Percentiles rank a stretch among this genome's conserved stretches.
Evolutionary conservation across 176 grass and related monocot species (phyloP).

Genomic region (Carex kokanica): DNA sequence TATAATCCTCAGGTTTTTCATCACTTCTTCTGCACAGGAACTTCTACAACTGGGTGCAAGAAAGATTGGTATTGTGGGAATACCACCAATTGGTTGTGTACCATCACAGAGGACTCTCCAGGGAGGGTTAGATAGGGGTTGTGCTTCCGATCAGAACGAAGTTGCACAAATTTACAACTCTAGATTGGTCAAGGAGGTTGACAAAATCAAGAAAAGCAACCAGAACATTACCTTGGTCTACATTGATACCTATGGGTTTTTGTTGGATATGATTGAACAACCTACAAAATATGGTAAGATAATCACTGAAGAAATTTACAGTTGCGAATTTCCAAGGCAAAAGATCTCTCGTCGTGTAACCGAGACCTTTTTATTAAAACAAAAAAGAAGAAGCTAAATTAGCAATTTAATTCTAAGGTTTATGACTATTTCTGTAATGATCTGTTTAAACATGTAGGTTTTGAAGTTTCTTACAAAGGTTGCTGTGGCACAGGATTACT

Average conservation of each 20-base stretch:
- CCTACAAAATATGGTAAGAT: conserved; percentile 39
- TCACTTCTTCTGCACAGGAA: conserved; percentile 13
- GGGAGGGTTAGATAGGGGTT: conserved; percentile 26
- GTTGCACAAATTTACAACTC: conserved; percentile 48
- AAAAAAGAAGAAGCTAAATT: not conserved
- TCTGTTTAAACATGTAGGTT: conserved; percentile 21
- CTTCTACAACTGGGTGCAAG: conserved; percentile 45
- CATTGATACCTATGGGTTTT: conserved; percentile 51
- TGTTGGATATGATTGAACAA: conserved; percentile 57
- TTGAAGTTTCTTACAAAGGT: conserved; percentile 38
- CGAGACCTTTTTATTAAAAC: not conserved
- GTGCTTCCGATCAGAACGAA: conserved; percentile 47
- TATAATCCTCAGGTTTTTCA: not conserved
- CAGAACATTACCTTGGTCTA: conserved; percentile 28
- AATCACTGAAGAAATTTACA: not conserved
- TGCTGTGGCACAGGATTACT: conserved; percentile 69
- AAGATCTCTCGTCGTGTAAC: not conserved
- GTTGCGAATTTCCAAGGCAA: not conserved
- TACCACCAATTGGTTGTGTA: conserved; percentile 73
- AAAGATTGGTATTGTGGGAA: conserved; percentile 52
- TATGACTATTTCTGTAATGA: not conserved
- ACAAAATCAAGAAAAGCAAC: not conserved
- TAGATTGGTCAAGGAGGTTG: conserved; percentile 24
- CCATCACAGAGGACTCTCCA: conserved; percentile 72
- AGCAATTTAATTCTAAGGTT: not conserved